A percentile compares a stretch with the other conserved stretches of the same genome.
Conservation (phyloP, 2,329 filamentous ascomycete species). For the Botrytis byssoidea region DNA sequence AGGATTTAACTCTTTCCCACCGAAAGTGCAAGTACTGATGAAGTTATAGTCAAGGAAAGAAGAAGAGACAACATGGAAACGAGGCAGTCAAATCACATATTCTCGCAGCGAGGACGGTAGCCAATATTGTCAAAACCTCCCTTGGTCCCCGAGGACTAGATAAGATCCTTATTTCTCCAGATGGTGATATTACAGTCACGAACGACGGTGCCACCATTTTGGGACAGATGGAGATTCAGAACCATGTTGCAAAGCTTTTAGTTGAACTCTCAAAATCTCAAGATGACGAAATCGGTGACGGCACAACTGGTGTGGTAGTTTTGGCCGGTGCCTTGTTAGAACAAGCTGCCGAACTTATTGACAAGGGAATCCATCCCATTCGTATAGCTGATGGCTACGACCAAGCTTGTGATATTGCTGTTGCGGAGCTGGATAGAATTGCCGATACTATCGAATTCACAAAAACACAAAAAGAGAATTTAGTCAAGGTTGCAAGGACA, state of each 20-base stretch:
- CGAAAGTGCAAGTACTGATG: constrained; percentile 29
- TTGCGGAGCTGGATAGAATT: constrained; percentile 88
- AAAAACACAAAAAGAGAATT: constrained; percentile 75
- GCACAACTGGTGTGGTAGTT: constrained; percentile 96
- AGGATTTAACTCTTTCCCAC: constrained; percentile 42
- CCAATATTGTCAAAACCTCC: constrained; percentile 96
- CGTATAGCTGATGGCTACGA: constrained; percentile 98
- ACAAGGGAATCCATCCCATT: constrained; percentile 99
- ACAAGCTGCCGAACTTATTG: constrained; percentile 95
- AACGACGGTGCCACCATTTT: constrained; percentile 98
- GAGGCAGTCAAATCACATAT: constrained; percentile 99
- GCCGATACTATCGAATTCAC: constrained; percentile 88
- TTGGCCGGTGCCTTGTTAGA: constrained; percentile 91
- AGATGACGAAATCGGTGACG: constrained; percentile 98
- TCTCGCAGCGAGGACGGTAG: constrained; percentile 90
- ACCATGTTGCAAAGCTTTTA: constrained; percentile 95
- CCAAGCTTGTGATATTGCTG: constrained; percentile 93
- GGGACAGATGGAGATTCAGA: constrained; percentile 97
- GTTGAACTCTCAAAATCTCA: constrained; percentile 98
- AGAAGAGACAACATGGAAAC: constrained; percentile 94
- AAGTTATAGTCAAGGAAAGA: constrained; percentile 78
- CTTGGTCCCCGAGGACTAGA: constrained; percentile 93
- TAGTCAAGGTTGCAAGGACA: constrained; percentile 92
- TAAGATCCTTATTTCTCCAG: constrained; percentile 98
- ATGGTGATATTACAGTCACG: constrained; percentile 98